Evolutionary conservation across 805 yeast genomes (phyloP), one percentile per base, ranked within the genome.

Genomic region (Schwanniomyces vanrijiae): DNA sequence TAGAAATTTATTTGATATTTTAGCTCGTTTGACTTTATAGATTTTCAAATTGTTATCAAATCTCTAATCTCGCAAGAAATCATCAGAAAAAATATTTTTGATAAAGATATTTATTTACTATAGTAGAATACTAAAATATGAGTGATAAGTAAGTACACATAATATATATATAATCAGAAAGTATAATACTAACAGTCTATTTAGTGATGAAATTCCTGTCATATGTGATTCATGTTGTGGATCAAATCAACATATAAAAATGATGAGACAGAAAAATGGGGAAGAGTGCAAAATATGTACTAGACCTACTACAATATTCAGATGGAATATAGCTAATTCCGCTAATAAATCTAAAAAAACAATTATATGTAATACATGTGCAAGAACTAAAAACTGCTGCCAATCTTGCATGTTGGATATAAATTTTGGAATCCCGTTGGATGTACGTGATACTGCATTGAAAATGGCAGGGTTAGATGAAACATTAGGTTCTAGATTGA

Each of bases 201-300:
- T 13, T 20, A 42, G 44, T 20, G 49, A 48, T 16, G 64, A 64
- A 19, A 65, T 76, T 35, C 90, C 91, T 0, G 83, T 86, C 0
- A 76, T 90, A 1, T 90, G 97, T 63, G 83, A 81, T 31, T 55
- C 60, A 5, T 90, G 97, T 61, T 68, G 89, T 21, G 97, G 97
- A 0, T 58, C 75, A 0, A 78, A 82, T 44, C 78, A 82, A 18
- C 80, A 84, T 53, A 58, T 86, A n/a, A 81, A 87, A 44, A 81
- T 91, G 86, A 76, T 82, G 1, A 76, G 86, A 53, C 90, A 87
- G 48, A 67, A 68, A 10, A 68, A 77, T 44, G 96, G 96, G 1
- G 85, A 79, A n/a, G 86, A 87, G 60, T 92, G 98, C 62, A 84
- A 85, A 60, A 68, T 87, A 13, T 92, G 98, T 60, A 85, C 95